These are phyloP conservation scores for Fusarium poae DNA, from an alignment of 2,329 filamentous ascomycete genomes.

Conservation along the genomic window DNA sequence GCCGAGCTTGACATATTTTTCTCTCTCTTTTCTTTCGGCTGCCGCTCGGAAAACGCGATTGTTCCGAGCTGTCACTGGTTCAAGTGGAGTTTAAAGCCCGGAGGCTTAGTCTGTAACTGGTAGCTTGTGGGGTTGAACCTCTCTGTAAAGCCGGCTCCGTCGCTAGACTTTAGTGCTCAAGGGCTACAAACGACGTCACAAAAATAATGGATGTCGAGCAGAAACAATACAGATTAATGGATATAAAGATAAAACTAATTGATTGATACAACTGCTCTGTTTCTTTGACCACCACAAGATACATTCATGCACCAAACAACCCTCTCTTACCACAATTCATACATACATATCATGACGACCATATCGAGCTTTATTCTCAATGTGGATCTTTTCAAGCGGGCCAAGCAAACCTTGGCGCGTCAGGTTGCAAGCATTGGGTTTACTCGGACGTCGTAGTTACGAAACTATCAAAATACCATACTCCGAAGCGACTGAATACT, in stretches of 20 bases:
- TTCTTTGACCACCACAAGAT: accelerated
- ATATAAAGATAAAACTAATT: too few relatives aligned
- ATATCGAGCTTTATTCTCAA: conserved; percentile 18
- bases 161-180: conserved; percentile 22
- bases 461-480: conserved; percentile 18
- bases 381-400: conserved; percentile 29
- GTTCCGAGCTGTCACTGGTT: conserved; percentile 43
- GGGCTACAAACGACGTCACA: conserved; percentile 37
- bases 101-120: conserved; percentile 13
- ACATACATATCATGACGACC: conserved; percentile 30
- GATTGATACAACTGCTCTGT: too few relatives aligned
- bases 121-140: conserved; percentile 28
- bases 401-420: conserved; percentile 25
- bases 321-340: not conserved
- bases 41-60: conserved; percentile 45
- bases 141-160: conserved; percentile 16
- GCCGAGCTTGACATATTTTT: conserved; percentile 41
- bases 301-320: accelerated
- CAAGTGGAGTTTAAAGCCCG: conserved; percentile 11
- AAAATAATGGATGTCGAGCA: conserved; percentile 2
- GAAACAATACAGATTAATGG: too few relatives aligned
- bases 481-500: conserved; percentile 9
- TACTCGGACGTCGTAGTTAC: conserved; percentile 32
- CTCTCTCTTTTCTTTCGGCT: conserved; percentile 33
- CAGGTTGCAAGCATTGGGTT: conserved; percentile 23